These are phyloP conservation scores for Clarireedia sp. DNA, from an alignment of 2,329 filamentous ascomycete species.

Conservation along the genomic window DNA sequence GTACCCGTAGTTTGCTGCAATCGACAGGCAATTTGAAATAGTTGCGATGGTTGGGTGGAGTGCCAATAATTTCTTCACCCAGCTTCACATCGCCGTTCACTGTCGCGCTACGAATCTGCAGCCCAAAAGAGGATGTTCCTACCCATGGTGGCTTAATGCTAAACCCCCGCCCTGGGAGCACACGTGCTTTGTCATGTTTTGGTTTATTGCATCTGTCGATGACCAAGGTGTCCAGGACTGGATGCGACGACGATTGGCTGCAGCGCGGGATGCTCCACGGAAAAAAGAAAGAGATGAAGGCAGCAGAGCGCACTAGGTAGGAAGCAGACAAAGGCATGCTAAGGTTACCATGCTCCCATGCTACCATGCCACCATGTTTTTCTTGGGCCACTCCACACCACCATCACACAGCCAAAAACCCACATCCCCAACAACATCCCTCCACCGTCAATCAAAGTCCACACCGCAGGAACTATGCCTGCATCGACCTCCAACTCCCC, in stretches of 20 bases:
- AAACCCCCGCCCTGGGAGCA: constrained; percentile 22
- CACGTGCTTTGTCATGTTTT: constrained; percentile 27
- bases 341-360: not conserved
- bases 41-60: too few relatives aligned
- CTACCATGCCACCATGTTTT: constrained; percentile 1
- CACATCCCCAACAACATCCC: constrained; percentile 3
- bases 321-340: not conserved
- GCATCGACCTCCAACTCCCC: constrained; percentile 3
- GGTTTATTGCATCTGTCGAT: constrained; percentile 17
- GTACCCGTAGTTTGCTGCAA: too few relatives aligned
- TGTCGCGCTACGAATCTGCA: not conserved
- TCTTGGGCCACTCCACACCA: constrained; percentile 2
- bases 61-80: too few relatives aligned
- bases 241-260: not conserved
- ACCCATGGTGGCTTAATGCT: not conserved
- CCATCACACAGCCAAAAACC: not conserved
- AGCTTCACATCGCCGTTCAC: constrained; percentile 7
- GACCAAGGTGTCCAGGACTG: not conserved
- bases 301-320: not conserved
- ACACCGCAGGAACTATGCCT: constrained; percentile 13
- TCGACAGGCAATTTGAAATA: too few relatives aligned
- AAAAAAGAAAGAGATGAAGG: not conserved
- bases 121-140: not conserved
- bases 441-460: constrained; percentile 11
- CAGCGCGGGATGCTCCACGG: not conserved